Conservation (phyloP, 768 basidiomycete species). For the Pholiota molesta region DNA sequence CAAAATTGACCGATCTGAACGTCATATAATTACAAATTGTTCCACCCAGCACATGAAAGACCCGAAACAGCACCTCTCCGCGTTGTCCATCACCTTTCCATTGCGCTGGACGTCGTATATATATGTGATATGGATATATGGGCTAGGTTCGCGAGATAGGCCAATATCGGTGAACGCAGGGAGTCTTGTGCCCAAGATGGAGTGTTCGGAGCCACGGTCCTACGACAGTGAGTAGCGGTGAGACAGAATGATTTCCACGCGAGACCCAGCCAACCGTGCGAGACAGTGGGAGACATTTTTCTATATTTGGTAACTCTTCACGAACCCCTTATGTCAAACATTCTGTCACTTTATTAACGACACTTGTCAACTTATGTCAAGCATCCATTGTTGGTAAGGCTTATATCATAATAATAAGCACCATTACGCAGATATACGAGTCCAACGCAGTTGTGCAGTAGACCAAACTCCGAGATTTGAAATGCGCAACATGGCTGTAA, state of each 20-base stretch:
- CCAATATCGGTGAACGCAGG: not conserved
- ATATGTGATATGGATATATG: not conserved
- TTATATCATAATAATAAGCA: not conserved
- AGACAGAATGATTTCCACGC: not conserved
- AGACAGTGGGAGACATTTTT: not conserved
- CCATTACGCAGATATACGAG: not conserved
- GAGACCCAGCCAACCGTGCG: not conserved
- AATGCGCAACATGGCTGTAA: not conserved
- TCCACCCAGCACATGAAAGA: conserved; percentile 3
- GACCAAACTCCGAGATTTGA: not conserved
- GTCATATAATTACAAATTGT: conserved; percentile 14
- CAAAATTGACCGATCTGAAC: conserved; percentile 19
- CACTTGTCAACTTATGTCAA: too few species aligned
- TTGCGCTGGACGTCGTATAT: not conserved
- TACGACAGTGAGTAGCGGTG: not conserved
- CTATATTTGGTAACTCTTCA: not conserved
- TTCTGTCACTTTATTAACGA: too few species aligned
- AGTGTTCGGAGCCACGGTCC: not conserved
- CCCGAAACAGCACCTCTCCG: conserved; percentile 5
- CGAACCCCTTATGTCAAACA: not conserved
- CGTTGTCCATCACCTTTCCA: not conserved
- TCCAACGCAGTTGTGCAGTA: not conserved
- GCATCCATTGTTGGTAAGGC: not conserved
- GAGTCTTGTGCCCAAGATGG: not conserved
- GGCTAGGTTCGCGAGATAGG: not conserved